These are phyloP conservation scores for Arthrobotrys sinensis DNA, from an alignment of 2,329 filamentous ascomycete genomes.

Conservation along the genomic window DNA sequence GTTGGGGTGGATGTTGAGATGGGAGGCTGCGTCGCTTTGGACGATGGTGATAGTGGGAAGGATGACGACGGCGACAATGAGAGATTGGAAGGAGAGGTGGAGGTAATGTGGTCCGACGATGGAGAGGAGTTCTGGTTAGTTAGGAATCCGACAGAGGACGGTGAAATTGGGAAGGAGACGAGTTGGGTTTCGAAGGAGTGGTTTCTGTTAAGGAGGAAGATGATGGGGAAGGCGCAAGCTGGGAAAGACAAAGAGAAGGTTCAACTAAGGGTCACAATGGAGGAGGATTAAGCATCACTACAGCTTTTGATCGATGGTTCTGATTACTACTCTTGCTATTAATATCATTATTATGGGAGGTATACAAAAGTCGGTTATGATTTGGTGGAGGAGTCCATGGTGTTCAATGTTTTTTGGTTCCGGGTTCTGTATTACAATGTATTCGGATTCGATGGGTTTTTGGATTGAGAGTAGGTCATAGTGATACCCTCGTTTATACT, in stretches of 20 bases:
- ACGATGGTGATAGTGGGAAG: slow-evolving; percentile 5
- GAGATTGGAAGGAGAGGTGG: slow-evolving; percentile 66
- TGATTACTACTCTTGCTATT: background rate
- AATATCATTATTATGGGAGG: background rate
- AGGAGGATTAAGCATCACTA: slow-evolving; percentile 25
- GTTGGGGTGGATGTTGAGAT: slow-evolving; percentile 43
- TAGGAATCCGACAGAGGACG: slow-evolving; percentile 46
- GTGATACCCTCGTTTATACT: slow-evolving; percentile 36
- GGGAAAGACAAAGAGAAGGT: slow-evolving; percentile 17
- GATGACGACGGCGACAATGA: slow-evolving; percentile 24
- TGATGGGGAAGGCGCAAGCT: background rate
- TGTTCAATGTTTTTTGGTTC: background rate
- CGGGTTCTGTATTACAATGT: background rate
- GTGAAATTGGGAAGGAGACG: slow-evolving; percentile 49
- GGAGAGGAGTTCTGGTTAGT: slow-evolving; percentile 64
- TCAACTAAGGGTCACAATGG: slow-evolving; percentile 50
- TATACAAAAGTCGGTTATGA: background rate
- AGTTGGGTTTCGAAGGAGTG: slow-evolving; percentile 58
- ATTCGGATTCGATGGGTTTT: background rate
- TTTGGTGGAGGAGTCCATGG: slow-evolving; percentile 18
- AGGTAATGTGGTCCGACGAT: slow-evolving; percentile 72
- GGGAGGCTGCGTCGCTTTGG: slow-evolving; percentile 17
- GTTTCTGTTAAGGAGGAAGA: slow-evolving; percentile 39
- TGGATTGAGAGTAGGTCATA: slow-evolving; percentile 5
- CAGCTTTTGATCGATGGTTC: too few species aligned